phyloP scores from a whole-genome alignment of 305 asterid species.

The Galium porrigens region DNA sequence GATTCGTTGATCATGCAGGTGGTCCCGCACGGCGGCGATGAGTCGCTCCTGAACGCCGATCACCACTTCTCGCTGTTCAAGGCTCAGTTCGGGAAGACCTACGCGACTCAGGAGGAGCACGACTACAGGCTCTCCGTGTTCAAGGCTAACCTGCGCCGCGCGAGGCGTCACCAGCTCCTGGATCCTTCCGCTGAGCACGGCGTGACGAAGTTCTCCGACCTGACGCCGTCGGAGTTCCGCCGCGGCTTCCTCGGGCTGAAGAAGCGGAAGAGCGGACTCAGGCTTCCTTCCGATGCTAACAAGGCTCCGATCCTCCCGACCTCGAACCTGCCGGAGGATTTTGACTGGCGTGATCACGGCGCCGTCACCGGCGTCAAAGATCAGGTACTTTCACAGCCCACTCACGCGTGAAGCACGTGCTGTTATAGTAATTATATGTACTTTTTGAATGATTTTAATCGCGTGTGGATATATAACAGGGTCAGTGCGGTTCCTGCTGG shows the following conservation, averaged over 20 bases:
- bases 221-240: constrained; percentile 64
- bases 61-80: constrained; percentile 65
- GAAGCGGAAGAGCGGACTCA: constrained; percentile 28
- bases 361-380: constrained; percentile 68
- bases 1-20: constrained; percentile 76
- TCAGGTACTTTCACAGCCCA: constrained; percentile 32
- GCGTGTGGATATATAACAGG: constrained; percentile 28
- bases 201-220: constrained; percentile 64
- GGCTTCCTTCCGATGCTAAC: constrained; percentile 46
- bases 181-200: constrained; percentile 80
- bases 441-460: not conserved
- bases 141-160: constrained; percentile 67
- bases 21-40: constrained; percentile 43
- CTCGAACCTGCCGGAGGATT: constrained; percentile 43
- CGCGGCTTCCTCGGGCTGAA: constrained; percentile 42
- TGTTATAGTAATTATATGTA: not conserved
- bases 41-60: constrained; percentile 45
- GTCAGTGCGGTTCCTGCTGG: constrained; percentile 91
- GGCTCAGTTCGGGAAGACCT: constrained; percentile 38
- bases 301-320: constrained; percentile 71
- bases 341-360: constrained; percentile 79
- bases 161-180: constrained; percentile 57
- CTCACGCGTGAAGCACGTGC: not conserved
- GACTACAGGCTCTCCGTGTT: constrained; percentile 57
- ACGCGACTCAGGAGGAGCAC: constrained; percentile 63